Evolutionary conservation across 352 stramenopile genomes (phyloP).

Genomic region (Halophytophthora batemanensis): DNA sequence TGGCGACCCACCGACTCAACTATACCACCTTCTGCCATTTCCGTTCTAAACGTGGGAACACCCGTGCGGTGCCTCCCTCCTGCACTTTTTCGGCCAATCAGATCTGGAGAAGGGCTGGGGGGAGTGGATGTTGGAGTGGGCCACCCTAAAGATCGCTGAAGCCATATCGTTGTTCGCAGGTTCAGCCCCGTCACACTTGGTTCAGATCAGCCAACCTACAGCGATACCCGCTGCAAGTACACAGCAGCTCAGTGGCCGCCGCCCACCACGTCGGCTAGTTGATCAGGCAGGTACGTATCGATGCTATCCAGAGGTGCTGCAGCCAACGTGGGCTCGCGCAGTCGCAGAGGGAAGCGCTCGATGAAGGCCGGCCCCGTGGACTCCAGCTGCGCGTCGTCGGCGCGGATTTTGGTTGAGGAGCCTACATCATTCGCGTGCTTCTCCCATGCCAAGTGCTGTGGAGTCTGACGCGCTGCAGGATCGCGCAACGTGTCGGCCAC

Average conservation of each 20-base stretch:
- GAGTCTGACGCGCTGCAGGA: slow-evolving; percentile 25
- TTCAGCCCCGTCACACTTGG: too few relatives aligned
- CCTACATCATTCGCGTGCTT: slow-evolving; percentile 49
- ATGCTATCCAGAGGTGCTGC: slow-evolving; percentile 24
- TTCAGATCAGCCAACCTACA: too few relatives aligned
- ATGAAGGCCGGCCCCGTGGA: slow-evolving; percentile 54
- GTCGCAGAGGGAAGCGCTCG: slow-evolving; percentile 60
- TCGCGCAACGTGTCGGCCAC: slow-evolving; percentile 48
- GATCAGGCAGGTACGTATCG: slow-evolving; percentile 29
- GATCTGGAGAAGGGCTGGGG: too few relatives aligned
- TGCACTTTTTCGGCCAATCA: too few relatives aligned
- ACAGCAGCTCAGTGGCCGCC: slow-evolving; percentile 27
- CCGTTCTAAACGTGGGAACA: too few relatives aligned
- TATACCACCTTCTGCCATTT: too few relatives aligned
- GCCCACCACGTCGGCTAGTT: slow-evolving; percentile 47
- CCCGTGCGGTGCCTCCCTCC: too few relatives aligned
- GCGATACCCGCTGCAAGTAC: too few relatives aligned
- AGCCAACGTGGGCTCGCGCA: slow-evolving; percentile 24
- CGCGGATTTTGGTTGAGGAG: slow-evolving; percentile 67
- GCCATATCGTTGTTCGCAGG: too few relatives aligned
- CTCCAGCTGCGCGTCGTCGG: slow-evolving; percentile 35
- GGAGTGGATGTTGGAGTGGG: too few relatives aligned
- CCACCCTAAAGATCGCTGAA: too few relatives aligned
- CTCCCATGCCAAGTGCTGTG: slow-evolving; percentile 63
- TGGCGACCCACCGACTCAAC: too few relatives aligned